Evolutionary conservation across 495 filamentous ascomycete species (phyloP).

Genomic region (Polyplosphaeria fusca): DNA sequence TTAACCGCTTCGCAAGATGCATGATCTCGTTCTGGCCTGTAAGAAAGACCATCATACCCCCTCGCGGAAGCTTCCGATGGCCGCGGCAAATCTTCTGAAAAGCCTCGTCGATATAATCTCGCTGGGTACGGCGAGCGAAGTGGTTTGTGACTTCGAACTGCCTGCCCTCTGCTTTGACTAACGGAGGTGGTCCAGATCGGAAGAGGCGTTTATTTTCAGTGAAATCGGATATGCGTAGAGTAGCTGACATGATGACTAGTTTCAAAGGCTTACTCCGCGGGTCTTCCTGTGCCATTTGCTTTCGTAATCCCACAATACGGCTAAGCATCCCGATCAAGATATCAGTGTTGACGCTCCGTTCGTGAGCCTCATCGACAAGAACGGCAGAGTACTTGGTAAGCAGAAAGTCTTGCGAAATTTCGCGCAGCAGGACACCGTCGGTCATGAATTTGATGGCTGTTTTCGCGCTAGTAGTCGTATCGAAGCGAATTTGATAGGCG

Average conservation of each 20-base stretch:
- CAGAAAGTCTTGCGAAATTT: constrained; percentile 85
- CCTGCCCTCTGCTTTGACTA: constrained; percentile 89
- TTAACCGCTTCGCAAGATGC: constrained; percentile 71
- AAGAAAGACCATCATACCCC: constrained; percentile 91
- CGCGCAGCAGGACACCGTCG: constrained; percentile 90
- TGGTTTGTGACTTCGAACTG: constrained; percentile 89
- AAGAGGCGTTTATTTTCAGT: constrained; percentile 80
- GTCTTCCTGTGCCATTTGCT: constrained; percentile 61
- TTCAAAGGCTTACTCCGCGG: constrained; percentile 67
- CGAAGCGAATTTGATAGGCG: constrained; percentile 90
- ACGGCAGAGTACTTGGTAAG: constrained; percentile 91
- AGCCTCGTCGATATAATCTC: constrained; percentile 85
- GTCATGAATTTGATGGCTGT: constrained; percentile 99
- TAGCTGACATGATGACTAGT: constrained; percentile 97
- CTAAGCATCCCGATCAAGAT: constrained; percentile 96
- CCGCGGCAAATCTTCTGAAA: constrained; percentile 85
- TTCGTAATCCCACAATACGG: constrained; percentile 77
- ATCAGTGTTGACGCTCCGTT: constrained; percentile 95
- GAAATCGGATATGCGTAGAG: constrained; percentile 85
- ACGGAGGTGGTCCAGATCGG: constrained; percentile 66
- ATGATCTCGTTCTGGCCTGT: constrained; percentile 92
- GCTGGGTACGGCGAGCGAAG: constrained; percentile 76
- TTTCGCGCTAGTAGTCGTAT: constrained; percentile 73
- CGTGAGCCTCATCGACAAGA: constrained; percentile 96
- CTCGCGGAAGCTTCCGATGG: constrained; percentile 85